phyloP scores from a whole-genome alignment of 164 flowering plant species.

The Stephania japonica region DNA sequence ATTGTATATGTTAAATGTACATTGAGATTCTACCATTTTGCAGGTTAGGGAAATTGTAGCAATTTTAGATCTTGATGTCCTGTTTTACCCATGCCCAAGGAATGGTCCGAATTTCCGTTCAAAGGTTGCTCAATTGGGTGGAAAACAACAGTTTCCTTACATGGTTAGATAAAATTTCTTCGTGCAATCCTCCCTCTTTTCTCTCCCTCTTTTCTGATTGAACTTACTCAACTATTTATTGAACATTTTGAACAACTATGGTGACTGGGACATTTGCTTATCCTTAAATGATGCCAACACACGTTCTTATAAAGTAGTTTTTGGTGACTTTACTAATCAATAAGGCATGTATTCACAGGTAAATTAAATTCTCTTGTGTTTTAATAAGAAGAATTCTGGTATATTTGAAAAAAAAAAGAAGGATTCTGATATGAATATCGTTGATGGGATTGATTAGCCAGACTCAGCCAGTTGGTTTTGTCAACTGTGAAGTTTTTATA shows the following conservation, averaged over 20 bases:
- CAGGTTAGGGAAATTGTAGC: slow-evolving; percentile 96
- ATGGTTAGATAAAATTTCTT: slow-evolving; percentile 45
- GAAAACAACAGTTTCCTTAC: slow-evolving; percentile 93
- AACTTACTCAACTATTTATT: not conserved
- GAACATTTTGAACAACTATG: not conserved
- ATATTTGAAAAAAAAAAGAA: too few relatives aligned
- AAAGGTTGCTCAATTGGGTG: slow-evolving; percentile 82
- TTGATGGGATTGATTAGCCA: too few relatives aligned
- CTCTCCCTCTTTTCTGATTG: too few relatives aligned
- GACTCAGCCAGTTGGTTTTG: too few relatives aligned
- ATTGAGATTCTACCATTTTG: slow-evolving; percentile 10
- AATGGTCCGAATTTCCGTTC: slow-evolving; percentile 94
- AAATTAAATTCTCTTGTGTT: not conserved
- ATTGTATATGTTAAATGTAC: too few relatives aligned
- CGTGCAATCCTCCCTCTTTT: not conserved
- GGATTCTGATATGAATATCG: too few relatives aligned
- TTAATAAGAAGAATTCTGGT: too few relatives aligned
- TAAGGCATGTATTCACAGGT: not conserved
- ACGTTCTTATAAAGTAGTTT: not conserved
- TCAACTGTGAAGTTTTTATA: too few relatives aligned
- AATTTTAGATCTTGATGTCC: slow-evolving; percentile 84
- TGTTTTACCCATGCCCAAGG: slow-evolving; percentile 92
- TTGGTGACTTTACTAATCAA: not conserved
- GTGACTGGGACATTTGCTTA: not conserved
- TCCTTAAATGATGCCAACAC: not conserved